Conservation (phyloP, 176 grass and related monocot species). For the bread wheat (Triticum aestivum) region DNA sequence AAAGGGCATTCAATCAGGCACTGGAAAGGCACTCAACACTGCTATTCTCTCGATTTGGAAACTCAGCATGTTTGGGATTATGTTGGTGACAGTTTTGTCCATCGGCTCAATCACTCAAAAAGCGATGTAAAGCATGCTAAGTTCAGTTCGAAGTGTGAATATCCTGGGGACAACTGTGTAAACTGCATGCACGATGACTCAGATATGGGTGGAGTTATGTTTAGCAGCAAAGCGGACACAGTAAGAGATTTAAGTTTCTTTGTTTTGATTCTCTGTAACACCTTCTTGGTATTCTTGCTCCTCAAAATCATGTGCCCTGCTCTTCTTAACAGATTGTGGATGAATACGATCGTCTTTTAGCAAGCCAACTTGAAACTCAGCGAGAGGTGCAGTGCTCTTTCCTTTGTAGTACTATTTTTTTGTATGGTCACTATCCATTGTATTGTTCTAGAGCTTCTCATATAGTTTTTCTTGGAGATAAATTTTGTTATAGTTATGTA, state of each 20-base stretch:
- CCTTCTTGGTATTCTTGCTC: slow-evolving; percentile 11
- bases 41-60: slow-evolving; percentile 90
- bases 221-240: slow-evolving; percentile 74
- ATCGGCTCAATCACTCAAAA: slow-evolving; percentile 90
- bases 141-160: slow-evolving; percentile 60
- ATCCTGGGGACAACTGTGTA: slow-evolving; percentile 36
- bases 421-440: not conserved
- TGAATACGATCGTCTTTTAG: slow-evolving; percentile 83
- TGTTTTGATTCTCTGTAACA: slow-evolving; percentile 9
- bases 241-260: slow-evolving; percentile 40
- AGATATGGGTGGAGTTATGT: slow-evolving; percentile 61
- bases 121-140: slow-evolving; percentile 66
- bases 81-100: slow-evolving; percentile 91
- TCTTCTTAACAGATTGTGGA: slow-evolving; percentile 73
- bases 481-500: not conserved
- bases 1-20: slow-evolving; percentile 88
- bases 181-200: slow-evolving; percentile 58
- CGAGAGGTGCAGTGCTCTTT: slow-evolving; percentile 54
- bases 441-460: not conserved
- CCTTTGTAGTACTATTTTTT: slow-evolving; percentile 7
- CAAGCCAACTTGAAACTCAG: slow-evolving; percentile 85
- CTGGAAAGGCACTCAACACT: slow-evolving; percentile 92
- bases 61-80: slow-evolving; percentile 94
- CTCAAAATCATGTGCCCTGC: slow-evolving; percentile 12
- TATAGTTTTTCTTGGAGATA: not conserved